A percentile compares a stretch with the other conserved stretches of the same genome.
Evolutionary conservation across 768 basidiomycete genomes (phyloP).

Genomic region (Cytidiella melzeri): DNA sequence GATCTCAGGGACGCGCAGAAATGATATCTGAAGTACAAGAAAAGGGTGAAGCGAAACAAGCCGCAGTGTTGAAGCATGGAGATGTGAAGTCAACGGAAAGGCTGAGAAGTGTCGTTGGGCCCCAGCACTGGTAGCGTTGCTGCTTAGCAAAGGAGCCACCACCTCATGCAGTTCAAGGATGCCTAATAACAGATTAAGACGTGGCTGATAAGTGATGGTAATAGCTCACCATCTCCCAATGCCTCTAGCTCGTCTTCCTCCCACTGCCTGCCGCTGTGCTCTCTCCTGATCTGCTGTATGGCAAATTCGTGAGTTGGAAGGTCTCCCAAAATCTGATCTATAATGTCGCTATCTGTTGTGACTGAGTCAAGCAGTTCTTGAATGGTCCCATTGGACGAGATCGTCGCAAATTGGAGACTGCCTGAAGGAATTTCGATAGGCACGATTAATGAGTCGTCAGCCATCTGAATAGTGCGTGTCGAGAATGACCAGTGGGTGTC

Average conservation of each 20-base stretch:
- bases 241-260: conserved; percentile 62
- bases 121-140: conserved; percentile 26
- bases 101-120: conserved; percentile 57
- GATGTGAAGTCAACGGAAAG: conserved; percentile 62
- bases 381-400: conserved; percentile 45
- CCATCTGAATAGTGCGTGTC: conserved; percentile 27
- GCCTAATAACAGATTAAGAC: conserved; percentile 31
- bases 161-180: conserved; percentile 37
- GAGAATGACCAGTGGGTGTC: not conserved
- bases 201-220: conserved; percentile 4
- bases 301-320: conserved; percentile 60
- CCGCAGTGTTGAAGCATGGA: conserved; percentile 60
- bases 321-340: conserved; percentile 48
- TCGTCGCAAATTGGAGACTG: conserved; percentile 56
- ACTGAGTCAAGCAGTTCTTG: conserved; percentile 56
- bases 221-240: conserved; percentile 53
- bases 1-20: conserved; percentile 70
- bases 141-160: conserved; percentile 45
- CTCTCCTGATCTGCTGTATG: conserved; percentile 55
- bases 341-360: conserved; percentile 41
- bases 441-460: conserved; percentile 41
- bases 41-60: conserved; percentile 65
- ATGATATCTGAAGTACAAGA: conserved; percentile 46
- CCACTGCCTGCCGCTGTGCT: conserved; percentile 58
- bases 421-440: conserved; percentile 56